phyloP scores from a whole-genome alignment of 352 stramenopile species.

The Globisporangium cystogenes region DNA sequence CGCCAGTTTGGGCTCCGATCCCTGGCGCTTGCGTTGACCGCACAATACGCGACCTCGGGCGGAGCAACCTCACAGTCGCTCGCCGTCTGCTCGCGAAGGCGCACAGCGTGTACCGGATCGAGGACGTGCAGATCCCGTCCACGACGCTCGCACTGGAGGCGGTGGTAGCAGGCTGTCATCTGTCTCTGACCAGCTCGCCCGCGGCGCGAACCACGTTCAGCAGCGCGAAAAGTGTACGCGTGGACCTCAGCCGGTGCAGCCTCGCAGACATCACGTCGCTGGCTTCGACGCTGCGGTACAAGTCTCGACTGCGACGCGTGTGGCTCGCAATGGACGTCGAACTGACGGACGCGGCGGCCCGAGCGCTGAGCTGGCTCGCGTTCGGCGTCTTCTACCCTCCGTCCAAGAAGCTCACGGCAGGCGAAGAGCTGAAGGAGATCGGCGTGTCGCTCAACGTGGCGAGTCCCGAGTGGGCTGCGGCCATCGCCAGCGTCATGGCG shows the following conservation, averaged over 20 bases:
- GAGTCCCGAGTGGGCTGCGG: neutral
- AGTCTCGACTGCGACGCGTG: neutral
- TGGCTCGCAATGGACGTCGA: too few relatives aligned
- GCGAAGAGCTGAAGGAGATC: too few relatives aligned
- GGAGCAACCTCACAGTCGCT: too few relatives aligned
- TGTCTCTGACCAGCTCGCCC: neutral
- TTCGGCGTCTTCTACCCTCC: constrained; percentile 10
- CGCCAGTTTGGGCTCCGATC: constrained; percentile 5
- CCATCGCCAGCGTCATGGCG: too few relatives aligned
- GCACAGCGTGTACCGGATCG: neutral
- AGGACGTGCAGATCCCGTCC: too few relatives aligned
- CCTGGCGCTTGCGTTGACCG: too few relatives aligned
- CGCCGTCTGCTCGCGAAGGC: neutral
- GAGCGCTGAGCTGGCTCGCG: constrained; percentile 6
- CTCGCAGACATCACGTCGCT: too few relatives aligned
- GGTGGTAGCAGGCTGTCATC: too few relatives aligned
- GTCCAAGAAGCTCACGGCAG: neutral
- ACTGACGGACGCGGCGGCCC: neutral
- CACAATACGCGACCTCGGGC: neutral
- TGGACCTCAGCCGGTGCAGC: too few relatives aligned
- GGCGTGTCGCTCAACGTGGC: neutral
- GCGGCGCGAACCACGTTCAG: neutral
- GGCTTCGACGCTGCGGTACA: constrained; percentile 3
- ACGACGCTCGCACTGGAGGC: too few relatives aligned
- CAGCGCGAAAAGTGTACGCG: neutral